Evolutionary conservation across 2,329 filamentous ascomycete genomes (phyloP).

Genomic region (Neofusicoccum sp.): DNA sequence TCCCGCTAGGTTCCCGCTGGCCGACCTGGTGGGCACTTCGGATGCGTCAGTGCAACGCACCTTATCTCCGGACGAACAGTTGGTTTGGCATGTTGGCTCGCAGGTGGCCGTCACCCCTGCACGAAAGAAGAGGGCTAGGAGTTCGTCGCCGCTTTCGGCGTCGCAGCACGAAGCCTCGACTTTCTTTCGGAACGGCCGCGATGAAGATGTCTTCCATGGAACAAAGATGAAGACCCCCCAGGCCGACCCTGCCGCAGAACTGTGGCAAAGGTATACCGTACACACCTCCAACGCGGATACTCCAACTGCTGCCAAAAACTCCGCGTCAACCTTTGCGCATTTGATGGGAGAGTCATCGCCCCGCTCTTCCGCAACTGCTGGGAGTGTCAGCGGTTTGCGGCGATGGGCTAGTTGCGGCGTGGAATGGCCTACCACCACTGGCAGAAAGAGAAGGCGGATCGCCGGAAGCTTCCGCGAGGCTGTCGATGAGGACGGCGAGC

Average conservation of each 20-base stretch:
- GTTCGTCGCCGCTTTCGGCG: slow-evolving; percentile 44
- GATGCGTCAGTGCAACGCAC: slow-evolving; percentile 45
- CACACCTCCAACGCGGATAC: slow-evolving; percentile 38
- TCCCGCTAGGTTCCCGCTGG: slow-evolving; percentile 57
- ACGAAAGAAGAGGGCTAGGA: slow-evolving; percentile 44
- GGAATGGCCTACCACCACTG: slow-evolving; percentile 45
- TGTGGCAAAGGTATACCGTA: slow-evolving; percentile 41
- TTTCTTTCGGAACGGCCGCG: slow-evolving; percentile 15
- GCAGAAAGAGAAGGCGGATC: slow-evolving; percentile 40
- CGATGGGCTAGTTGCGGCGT: slow-evolving; percentile 52
- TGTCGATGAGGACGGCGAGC: slow-evolving; percentile 20
- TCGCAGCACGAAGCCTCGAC: slow-evolving; percentile 39
- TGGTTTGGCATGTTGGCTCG: slow-evolving; percentile 52
- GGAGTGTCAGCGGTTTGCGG: slow-evolving; percentile 46
- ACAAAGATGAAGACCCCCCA: slow-evolving; percentile 39
- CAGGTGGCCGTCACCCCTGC: slow-evolving; percentile 38
- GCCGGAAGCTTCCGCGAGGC: slow-evolving; percentile 33
- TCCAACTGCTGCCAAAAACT: slow-evolving; percentile 32
- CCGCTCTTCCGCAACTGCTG: slow-evolving; percentile 43
- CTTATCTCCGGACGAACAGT: slow-evolving; percentile 60
- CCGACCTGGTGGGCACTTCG: slow-evolving; percentile 59
- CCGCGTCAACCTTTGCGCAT: slow-evolving; percentile 31
- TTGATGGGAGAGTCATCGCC: slow-evolving; percentile 48
- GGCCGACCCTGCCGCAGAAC: slow-evolving; percentile 46
- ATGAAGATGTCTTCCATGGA: background rate